phyloP scores from a whole-genome alignment of 2,329 filamentous ascomycete species.

The Zopfia rhizophila region DNA sequence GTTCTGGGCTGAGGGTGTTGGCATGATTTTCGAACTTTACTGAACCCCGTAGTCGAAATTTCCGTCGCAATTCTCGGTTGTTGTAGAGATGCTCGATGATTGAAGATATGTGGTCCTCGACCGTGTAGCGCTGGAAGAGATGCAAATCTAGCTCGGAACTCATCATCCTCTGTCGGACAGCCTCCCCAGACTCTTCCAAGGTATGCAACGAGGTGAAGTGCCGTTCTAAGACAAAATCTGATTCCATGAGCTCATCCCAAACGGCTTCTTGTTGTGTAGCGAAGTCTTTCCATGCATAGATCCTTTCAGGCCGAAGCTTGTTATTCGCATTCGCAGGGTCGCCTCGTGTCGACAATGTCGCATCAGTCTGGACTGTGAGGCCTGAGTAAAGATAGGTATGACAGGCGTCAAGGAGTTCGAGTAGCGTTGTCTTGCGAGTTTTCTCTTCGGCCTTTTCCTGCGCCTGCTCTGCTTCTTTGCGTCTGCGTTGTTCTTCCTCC shows the following conservation, averaged over 20 bases:
- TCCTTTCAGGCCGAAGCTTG: constrained; percentile 4
- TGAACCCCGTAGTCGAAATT: constrained; percentile 7
- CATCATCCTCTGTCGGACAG: constrained; percentile 2
- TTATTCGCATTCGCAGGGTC: constrained; percentile 8
- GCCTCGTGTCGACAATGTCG: constrained; percentile 5
- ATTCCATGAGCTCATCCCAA: constrained; percentile 3
- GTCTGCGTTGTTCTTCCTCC: constrained; percentile 22
- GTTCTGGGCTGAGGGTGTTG: constrained; percentile 9
- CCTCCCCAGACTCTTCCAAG: constrained; percentile 10
- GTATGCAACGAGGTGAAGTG: constrained; percentile 11
- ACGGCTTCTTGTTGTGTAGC: constrained; percentile 3
- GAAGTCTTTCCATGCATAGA: constrained; percentile 5
- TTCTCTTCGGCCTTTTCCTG: constrained; percentile 5
- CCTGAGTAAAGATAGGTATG: constrained; percentile 5
- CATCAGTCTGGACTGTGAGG: constrained; percentile 12
- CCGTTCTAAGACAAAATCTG: constrained; percentile 6
- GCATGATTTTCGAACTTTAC: constrained; percentile 11
- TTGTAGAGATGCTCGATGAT: constrained; percentile 4
- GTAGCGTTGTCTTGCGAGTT: constrained; percentile 13
- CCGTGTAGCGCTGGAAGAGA: constrained; percentile 10
- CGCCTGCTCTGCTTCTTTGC: constrained; percentile 14
- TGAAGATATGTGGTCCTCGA: constrained; percentile 4
- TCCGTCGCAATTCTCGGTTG: background rate
- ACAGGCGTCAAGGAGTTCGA: constrained; percentile 12
- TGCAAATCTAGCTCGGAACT: constrained; percentile 12